Evolutionary conservation across 2,329 filamentous ascomycete genomes (phyloP).

Genomic region (Fusarium caatingaense): DNA sequence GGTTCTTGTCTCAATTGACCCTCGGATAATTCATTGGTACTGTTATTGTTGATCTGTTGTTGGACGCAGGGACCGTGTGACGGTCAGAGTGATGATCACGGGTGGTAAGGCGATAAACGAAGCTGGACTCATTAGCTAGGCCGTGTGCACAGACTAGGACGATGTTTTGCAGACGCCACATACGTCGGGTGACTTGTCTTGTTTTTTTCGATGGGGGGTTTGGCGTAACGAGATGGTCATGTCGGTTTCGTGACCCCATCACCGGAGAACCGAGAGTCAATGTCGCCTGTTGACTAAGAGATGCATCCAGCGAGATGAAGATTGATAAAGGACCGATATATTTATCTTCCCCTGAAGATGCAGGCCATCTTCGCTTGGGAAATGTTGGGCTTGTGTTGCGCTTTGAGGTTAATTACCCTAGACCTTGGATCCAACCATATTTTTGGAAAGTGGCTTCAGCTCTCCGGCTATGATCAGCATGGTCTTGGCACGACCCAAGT

Average conservation of each 20-base stretch:
- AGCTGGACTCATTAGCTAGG: background rate
- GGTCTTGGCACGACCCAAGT: background rate
- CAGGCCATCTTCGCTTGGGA: too few relatives aligned
- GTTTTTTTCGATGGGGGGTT: background rate
- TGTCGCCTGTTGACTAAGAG: background rate
- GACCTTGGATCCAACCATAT: background rate
- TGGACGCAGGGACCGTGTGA: background rate
- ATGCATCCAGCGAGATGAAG: accelerated
- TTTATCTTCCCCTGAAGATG: too few relatives aligned
- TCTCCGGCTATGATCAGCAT: too few relatives aligned
- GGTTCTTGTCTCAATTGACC: too few relatives aligned
- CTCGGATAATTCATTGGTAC: too few relatives aligned
- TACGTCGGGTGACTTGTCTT: background rate
- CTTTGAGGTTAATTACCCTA: background rate
- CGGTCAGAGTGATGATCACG: background rate
- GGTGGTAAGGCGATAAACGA: background rate
- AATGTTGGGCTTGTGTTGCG: too few relatives aligned
- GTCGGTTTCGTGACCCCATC: too few relatives aligned
- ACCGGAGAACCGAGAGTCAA: accelerated
- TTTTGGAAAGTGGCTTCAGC: too few relatives aligned
- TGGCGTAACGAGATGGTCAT: background rate
- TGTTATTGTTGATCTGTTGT: background rate
- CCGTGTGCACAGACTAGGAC: background rate
- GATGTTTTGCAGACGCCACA: background rate
- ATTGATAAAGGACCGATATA: too few relatives aligned